Evolutionary conservation across 2,329 filamentous ascomycete genomes (phyloP), one percentile per base, ranked within the genome.

Genomic region (Thelonectria rubi): DNA sequence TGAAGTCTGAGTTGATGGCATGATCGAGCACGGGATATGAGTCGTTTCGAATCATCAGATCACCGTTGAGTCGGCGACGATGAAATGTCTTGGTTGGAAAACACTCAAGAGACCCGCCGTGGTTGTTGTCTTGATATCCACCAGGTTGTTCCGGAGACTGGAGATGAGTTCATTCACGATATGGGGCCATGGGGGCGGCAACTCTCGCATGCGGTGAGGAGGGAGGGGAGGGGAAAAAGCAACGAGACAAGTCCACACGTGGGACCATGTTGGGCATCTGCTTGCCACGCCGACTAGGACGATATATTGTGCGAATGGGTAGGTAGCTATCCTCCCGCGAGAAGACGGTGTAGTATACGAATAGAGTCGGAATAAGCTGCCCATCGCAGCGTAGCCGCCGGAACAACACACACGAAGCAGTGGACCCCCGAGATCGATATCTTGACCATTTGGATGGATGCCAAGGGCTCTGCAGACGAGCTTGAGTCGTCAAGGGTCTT

Each of bases 361-460:
- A 21, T 45, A 21, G 4, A 21, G 42, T 54, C 26, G 40, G 56
- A 40, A 24, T 11, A 26, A 32, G 42, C 42, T 48, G 56, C 50
- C 49, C 24, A 48, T 49, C 26, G 26, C 39, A 53, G 57, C 30
- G 39, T 34, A 51, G 42, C 43, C 43, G 49, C 50, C 30, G 30
- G 18, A 49, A 45, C 18, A 34, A 34, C 32, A 34, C 10, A 34
- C 9, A 34, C 32, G 9, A 30, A 42, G 48, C 15, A 30, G 55
- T 58, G 48, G 48, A 37, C 40, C 34, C 21, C 40, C 50, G 20
- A 43, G 46, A 37, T 21, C 46, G 17, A 32, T 20, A 48, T 34
- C 63, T 69, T 61, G 49, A 62, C 53, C 53, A 62, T 65, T 55
- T 55, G 64, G 32, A 42, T 58, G 43, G 58, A 52, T 24, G 55